Evolutionary conservation across 2,329 filamentous ascomycete species (phyloP).

Genomic region (Stachybotrys elegans): DNA sequence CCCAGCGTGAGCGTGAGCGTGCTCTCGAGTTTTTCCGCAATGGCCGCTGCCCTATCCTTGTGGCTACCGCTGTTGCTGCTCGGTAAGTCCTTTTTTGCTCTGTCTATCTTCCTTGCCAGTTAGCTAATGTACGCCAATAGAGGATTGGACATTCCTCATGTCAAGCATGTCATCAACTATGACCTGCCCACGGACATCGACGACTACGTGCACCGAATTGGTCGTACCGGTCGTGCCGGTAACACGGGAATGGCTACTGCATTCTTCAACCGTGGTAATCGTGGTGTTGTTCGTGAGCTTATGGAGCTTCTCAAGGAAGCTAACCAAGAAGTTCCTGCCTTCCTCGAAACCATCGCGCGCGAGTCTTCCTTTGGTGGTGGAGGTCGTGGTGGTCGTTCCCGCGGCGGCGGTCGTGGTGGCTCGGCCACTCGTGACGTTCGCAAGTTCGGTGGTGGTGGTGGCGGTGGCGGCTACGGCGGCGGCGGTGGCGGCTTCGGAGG

Average conservation of each 20-base stretch:
- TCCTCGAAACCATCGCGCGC: conserved; percentile 95
- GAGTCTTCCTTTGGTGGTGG: conserved; percentile 82
- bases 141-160: conserved; percentile 91
- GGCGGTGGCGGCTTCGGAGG: conserved; percentile 31
- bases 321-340: conserved; percentile 90
- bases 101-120: background rate
- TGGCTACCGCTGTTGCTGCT: conserved; percentile 94
- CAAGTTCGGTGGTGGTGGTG: conserved; percentile 61
- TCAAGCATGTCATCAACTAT: conserved; percentile 98
- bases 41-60: conserved; percentile 89
- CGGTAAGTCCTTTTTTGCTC: conserved; percentile 23
- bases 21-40: conserved; percentile 97
- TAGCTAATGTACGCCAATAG: background rate
- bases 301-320: conserved; percentile 98
- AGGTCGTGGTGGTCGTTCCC: conserved; percentile 50
- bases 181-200: conserved; percentile 98
- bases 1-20: conserved; percentile 97
- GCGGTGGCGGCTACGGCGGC: conserved; percentile 37
- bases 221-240: conserved; percentile 98
- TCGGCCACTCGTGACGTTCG: conserved; percentile 83
- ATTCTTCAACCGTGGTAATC: conserved; percentile 99
- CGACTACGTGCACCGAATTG: conserved; percentile 98
- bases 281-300: conserved; percentile 92
- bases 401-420: conserved; percentile 58
- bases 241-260: conserved; percentile 98